Base-by-base conservation (phyloP, 163 green algal species). In the Scenedesmus sp. region DNA sequence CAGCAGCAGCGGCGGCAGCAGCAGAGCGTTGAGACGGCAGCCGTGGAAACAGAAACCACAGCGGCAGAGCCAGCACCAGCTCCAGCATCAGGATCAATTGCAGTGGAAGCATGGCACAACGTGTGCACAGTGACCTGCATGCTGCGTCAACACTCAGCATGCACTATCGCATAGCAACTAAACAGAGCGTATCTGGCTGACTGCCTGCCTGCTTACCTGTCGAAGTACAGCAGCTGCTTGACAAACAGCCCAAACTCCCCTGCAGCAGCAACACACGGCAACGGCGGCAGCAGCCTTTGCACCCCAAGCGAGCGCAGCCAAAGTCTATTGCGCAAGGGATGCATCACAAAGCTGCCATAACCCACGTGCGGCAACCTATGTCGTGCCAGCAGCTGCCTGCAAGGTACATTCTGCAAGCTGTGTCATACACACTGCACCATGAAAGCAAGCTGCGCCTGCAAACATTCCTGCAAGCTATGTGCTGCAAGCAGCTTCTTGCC, bases 221-320 rank as follows among this genome's bases (percentile, higher is more conserved):
- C 98, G 95, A 99, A 99, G 96, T 99, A 99, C 8, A 99, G 94
- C 66, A 99, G 92, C 95, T 99, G 98, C 96, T 99, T 99, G 12
- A 99, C 87, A 67, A 99, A 97, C 67, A 99, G 93, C 0, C 97
- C 98, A 96, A 99, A 99, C 93, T 99, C 97, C 55, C 94, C 90
- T 57, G 94, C 92, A 84, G 95, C 34, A 95, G 67, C 81, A 86
- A 23, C 55, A 56, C 8, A 59, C 18, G 55, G 34, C 56, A 26
- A 52, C 46, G 57, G 23, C 46, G 52, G 60, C 66, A 84, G 3
- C 26, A 26, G 12, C 5, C 9, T 57, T 26, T 8, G 16, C 2
- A 67, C 46, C 64, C 4, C 20, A 15, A 64, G 4, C 13, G 6
- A 52, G 54, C 26, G n/a, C 74, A 83, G 8, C 34, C 7, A 57